Percentiles rank a stretch among this genome's conserved stretches.
Conservation (phyloP, 2,329 filamentous ascomycete genomes). For the Neofusicoccum umdonicola region DNA sequence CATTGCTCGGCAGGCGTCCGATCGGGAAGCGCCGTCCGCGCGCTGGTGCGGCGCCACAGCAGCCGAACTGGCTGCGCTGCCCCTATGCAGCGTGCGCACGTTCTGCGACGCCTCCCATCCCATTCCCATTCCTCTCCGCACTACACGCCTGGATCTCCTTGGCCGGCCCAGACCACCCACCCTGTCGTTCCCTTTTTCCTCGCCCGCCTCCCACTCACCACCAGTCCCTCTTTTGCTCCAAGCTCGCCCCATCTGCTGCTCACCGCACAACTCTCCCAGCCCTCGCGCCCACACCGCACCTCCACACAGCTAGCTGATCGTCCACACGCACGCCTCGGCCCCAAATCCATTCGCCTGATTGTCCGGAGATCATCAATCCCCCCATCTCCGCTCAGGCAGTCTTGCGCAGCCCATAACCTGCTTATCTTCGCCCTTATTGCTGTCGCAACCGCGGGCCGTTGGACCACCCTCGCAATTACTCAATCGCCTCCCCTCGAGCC, state of each 20-base stretch:
- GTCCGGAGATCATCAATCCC: background rate
- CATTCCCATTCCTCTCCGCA: constrained; percentile 4
- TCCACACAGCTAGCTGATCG: background rate
- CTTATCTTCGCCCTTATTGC: constrained; percentile 11
- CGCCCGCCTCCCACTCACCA: constrained; percentile 11
- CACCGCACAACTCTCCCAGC: background rate
- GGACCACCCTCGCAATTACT: background rate
- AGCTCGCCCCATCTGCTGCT: constrained; percentile 10
- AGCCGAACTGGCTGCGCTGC: background rate
- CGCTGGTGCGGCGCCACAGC: background rate
- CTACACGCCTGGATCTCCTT: background rate
- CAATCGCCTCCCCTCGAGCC: no score
- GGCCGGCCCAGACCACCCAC: constrained; percentile 12
- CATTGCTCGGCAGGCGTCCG: background rate
- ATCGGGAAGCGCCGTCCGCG: background rate
- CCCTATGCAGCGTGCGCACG: background rate
- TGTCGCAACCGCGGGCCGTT: constrained; percentile 4
- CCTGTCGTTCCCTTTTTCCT: constrained; percentile 7
- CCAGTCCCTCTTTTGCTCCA: constrained; percentile 7
- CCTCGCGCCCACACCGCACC: background rate
- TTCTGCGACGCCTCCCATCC: constrained; percentile 5
- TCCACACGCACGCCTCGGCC: background rate
- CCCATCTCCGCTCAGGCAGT: background rate
- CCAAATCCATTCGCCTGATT: background rate
- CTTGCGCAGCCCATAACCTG: background rate